Evolutionary conservation across 768 basidiomycete species (phyloP), one percentile per base, ranked within the genome.

Genomic region (Lactarius hengduanensis): DNA sequence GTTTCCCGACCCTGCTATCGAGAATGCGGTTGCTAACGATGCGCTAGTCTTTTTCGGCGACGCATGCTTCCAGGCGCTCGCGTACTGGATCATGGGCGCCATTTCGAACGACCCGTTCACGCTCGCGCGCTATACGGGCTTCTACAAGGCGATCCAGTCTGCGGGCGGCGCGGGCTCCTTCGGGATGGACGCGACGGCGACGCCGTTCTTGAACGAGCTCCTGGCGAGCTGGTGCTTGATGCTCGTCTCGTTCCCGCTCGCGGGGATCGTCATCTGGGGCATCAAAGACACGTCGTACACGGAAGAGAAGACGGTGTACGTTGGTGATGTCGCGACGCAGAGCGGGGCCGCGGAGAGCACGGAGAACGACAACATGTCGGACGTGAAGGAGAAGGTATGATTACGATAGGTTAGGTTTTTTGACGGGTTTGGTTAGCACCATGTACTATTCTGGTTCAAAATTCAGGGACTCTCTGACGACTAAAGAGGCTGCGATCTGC

Each of bases 41-140:
- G 22, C 2, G 4, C 10, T 60, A 79, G 79, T 75, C 74, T 81
- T 76, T 74, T 78, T 79, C 68, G 69, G 70, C 57, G 77, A 78
- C 70, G 73, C 77, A 26, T 71, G 71, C 62, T 78, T 76, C 70
- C 78, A 78, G 68, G 77, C 76, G 20, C 72, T 78, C 67, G 76
- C 73, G 43, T 78, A 78, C 69, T 79, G 77, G 78, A 74, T 77
- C 72, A 80, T 80, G 78, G 72, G 75, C 34, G 76, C 79, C 32
- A 72, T 81, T 62, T 74, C 80, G n/a, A 81, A 81, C 74, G 80
- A 80, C 72, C 79, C 79, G 7, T 81, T 79, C 74, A 75, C 69
- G 45, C 77, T 81, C 57, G 80, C 81, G 61, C 76, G 81, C 22
- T 80, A 74, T 69, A 78, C 80, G 3, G 81, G 81, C 1, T 74